Base-by-base conservation (phyloP, 1,139 yeast species). In the Suhomyces maxii region DNA sequence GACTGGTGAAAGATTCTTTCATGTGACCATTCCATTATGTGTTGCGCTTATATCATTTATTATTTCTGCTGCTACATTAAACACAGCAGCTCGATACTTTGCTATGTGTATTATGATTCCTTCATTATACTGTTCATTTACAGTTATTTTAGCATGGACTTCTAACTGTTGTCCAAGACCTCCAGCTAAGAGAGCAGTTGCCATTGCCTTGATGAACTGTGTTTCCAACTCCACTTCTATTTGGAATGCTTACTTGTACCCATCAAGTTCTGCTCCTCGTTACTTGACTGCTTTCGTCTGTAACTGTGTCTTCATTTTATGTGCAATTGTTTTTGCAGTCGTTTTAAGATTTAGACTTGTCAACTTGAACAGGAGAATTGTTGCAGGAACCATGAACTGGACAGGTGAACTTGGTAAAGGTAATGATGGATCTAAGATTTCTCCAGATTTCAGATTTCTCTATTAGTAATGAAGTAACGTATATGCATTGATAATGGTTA, bases 61-160 rank as follows among this genome's bases (percentile, higher is more conserved):
- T 46, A 80, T 81, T 36, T 72, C 83, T 0, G 82, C 77, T 10
- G 64, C 84, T 2, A 77, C 84, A 1, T 63, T 77, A 47, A 78
- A 80, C 54, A 76, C 79, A 2, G 85, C 80, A 6, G 84, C 84
- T 3, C 67, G 86, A 49, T 81, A 81, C 54, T 79, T 80, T 51
- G 77, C 84, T 37, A 81, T 81, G 84, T 77, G 83, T 60, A 65
- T 81, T 46, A 79, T 81, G 83, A 77, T 81, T 48, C 83, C 83
- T 34, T 73, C 80, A 1, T 62, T 80, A 45, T 80, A 80, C 58
- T 78, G 83, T 57, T 73, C 84, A 0, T 81, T 79, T 59, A 79
- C 82, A 13, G 73, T 77, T 6, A 76, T 77, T 42, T 67, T 79
- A 44, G 71, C 85, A 2, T 81, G 85, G 83, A 72, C 79, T 69